Base-by-base conservation (phyloP, 352 stramenopile genomes). In the Phytopythium boreale region DNA sequence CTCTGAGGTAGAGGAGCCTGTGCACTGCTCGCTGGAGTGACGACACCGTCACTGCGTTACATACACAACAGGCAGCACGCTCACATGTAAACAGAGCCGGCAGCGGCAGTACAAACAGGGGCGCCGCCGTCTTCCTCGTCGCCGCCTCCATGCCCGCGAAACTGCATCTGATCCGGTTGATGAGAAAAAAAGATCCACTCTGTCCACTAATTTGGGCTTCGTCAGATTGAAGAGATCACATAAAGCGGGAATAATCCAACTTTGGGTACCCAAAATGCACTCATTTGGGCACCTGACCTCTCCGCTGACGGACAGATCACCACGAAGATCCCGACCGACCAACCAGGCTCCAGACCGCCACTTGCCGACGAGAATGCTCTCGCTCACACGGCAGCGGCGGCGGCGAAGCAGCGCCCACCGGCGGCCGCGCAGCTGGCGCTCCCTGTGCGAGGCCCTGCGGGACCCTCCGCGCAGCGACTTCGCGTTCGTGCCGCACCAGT, bases 401-500 rank as follows among this genome's bases (percentile, higher is more conserved):
- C 39, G 51, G 51, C 17, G 19, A 41, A 27, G 19, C 52, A 37
- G 53, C 46, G 22, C 22, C 19, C 8, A 27, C 36, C n/a, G 34
- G 39, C 4, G 26, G 7, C 22, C 50, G 27, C 47, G 72, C 58
- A 75, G 59, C 27, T 93, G 85, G 85, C 81, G 76, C 63, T 86
- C 75, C 56, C 74, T 93, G 39, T 75, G 91, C 55, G 70, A 76
- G 24, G 80, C 82, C 59, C 72, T 93, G 65, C 73, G 77, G 2
- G 81, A 92, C 34, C 85, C 85, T 11, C 65, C 78, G 52, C 82
- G 85, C 47, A 92, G 81, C 63, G 85, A 91, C 62, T 93, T 91
- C 66, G 84, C 83, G 12, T 93, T 93, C 59, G 82, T 93, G 59
- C 82, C 85, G 56, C 85, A 93, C 64, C 81, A 90, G 59, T 91